Evolutionary conservation across 2,329 filamentous ascomycete genomes (phyloP).

Genomic region (Epichloe elymi): DNA sequence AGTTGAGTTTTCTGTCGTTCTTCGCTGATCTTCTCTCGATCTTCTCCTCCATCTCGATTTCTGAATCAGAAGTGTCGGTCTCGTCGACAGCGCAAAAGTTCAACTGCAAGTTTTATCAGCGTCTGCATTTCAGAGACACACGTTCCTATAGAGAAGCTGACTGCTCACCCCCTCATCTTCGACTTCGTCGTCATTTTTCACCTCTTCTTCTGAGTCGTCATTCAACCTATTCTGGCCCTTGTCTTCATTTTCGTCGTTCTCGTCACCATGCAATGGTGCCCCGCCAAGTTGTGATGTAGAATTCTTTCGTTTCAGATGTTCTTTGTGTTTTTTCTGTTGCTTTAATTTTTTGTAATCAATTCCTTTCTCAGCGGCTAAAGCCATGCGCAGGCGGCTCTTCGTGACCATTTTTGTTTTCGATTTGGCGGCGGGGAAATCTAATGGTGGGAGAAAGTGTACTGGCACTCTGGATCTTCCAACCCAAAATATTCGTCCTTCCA

Average conservation of each 20-base stretch:
- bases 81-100: slow-evolving; percentile 46
- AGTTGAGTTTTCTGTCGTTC: slow-evolving; percentile 15
- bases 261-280: slow-evolving; percentile 5
- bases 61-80: slow-evolving; percentile 52
- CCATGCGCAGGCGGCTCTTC: slow-evolving; percentile 39
- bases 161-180: slow-evolving; percentile 19
- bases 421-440: not conserved
- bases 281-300: slow-evolving; percentile 11
- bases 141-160: not conserved
- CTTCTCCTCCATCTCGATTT: slow-evolving; percentile 66
- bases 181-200: slow-evolving; percentile 21
- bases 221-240: slow-evolving; percentile 6
- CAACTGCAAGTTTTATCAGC: slow-evolving; percentile 21
- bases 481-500: slow-evolving; percentile 1
- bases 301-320: slow-evolving; percentile 26
- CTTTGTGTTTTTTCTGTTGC: slow-evolving; percentile 35
- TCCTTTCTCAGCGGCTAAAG: slow-evolving; percentile 41
- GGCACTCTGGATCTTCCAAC: not conserved
- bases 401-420: slow-evolving; percentile 22
- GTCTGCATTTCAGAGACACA: not conserved
- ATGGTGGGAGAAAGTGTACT: not conserved
- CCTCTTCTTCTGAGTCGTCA: slow-evolving; percentile 20
- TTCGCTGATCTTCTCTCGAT: slow-evolving; percentile 18
- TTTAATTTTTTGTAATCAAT: slow-evolving; percentile 40
- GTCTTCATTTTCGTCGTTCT: not conserved